Conservation (phyloP, 23 red algal species). For the Gracilariopsis chorda region DNA sequence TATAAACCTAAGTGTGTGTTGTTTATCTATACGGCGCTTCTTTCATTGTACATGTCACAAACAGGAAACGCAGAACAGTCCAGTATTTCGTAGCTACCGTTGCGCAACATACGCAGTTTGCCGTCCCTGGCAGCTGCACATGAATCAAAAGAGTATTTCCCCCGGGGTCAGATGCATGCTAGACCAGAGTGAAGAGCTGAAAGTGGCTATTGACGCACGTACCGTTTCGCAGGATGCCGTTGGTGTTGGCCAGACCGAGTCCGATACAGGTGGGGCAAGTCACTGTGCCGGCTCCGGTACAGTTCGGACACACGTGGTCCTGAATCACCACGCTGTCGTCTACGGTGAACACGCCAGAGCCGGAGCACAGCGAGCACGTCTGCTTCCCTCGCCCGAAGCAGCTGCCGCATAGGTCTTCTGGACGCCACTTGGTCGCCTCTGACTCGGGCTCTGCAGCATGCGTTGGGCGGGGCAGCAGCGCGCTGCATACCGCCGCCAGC, state of each 20-base stretch:
- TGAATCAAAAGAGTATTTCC: too few relatives aligned
- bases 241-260: constrained; percentile 21
- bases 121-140: constrained; percentile 37
- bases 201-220: too few relatives aligned
- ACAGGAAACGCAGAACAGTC: constrained; percentile 58
- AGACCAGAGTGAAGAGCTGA: too few relatives aligned
- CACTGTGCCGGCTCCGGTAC: constrained; percentile 27
- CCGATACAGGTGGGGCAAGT: constrained; percentile 47
- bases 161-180: too few relatives aligned
- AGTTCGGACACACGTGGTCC: constrained; percentile 54
- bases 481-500: neutral
- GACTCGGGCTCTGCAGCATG: neutral
- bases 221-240: constrained; percentile 42
- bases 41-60: constrained; percentile 27
- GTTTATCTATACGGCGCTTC: too few relatives aligned
- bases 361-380: constrained; percentile 26
- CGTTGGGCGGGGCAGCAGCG: neutral
- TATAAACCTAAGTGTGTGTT: too few relatives aligned
- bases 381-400: constrained; percentile 45
- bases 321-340: constrained; percentile 53
- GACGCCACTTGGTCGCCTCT: neutral
- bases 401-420: constrained; percentile 20
- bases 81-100: constrained; percentile 58
- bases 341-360: constrained; percentile 23
- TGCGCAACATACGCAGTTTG: constrained; percentile 49